Base-by-base conservation (phyloP, 768 basidiomycete species). In the Arthromyces matolae region DNA sequence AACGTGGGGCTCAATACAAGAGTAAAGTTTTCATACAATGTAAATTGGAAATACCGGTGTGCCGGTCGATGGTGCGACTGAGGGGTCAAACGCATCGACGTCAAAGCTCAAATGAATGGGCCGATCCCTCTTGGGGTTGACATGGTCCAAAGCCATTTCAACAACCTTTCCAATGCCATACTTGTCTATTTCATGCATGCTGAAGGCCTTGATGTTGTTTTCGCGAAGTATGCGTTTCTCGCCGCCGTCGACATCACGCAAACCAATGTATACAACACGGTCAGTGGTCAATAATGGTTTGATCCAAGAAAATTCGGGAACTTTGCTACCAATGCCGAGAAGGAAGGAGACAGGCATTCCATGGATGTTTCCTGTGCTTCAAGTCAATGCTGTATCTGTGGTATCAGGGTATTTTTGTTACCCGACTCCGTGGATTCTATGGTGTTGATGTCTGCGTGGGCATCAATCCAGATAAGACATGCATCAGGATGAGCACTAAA, bases 331-430 rank as follows among this genome's bases (percentile, higher is more conserved):
- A 63, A 68, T 78, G 65, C 66, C 90, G 64, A 79, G 68, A 41
- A 99, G 80, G 80, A 98, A 98, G 5, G 96, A 91, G 35, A 98
- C 80, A 18, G 96, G 96, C 86, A 96, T 97, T 52, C 96, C 96
- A 68, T 99, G 96, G 37, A 99, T 85, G 68, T 98, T 97, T 24
- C 95, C 95, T 79, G 61, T 28, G 7, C 14, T 27, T 53, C 22
- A 45, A 31, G 39, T 42, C 20, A 23, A 32, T 5, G 33, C 9
- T 31, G 34, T 16, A 16, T 18, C 31, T 14, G 8, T 20, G 38
- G 42, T n/a, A 37, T 47, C 60, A 61, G 45, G 33, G 50, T 31
- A 47, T 28, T 7, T 36, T 28, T 59, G 70, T 46, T 62, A 80
- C 86, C 86, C 57, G 86, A 83, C 34, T 71, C 84, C 16, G 93